Base-by-base conservation (phyloP, 2,329 filamentous ascomycete species). In the Exophiala calicioides region DNA sequence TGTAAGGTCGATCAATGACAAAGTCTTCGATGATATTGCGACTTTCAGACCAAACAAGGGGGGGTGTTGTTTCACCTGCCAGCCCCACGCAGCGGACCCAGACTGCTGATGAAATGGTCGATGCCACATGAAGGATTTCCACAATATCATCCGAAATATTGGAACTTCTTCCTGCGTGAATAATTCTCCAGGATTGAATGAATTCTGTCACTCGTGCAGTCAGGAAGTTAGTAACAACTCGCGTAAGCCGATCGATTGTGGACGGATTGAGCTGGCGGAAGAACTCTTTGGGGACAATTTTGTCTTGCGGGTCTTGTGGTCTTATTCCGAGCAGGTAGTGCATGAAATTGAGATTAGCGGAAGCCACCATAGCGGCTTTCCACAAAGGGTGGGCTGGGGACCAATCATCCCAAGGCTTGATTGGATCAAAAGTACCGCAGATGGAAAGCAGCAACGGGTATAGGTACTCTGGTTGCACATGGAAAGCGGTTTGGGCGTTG, bases 381-480 rank as follows among this genome's bases (percentile, higher is more conserved):
- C 43, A 55, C n/a, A 43, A 30, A 4, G 40, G 24, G 16, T 55
- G 52, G 10, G 42, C 37, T 5, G 44, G 45, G 20, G 44, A 46
- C 52, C 52, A 55, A 32, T 51, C 48, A 10, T 47, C 33, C 16
- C 15, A n/a, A 10, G 19, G 19, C n/a, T 10, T 13, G 13, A 34
- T 35, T 2, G 29, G 9, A 30, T 60, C 52, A 21, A 66, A 62
- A 3, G 65, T 47, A 29, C 73, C 68, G 50, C 87, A 86, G 27
- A 85, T 82, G 58, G 86, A 88, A 12, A 78, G 76, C 50, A 81
- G 72, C n/a, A 95, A 64, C 3, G 95, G 68, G 54, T 81, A 81
- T 27, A 86, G 68, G 16, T 95, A 65, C 54, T 90, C 81, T 23
- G 86, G 81, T 12, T 78, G 77, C 29, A 82, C 78, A 63, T 86